These are phyloP conservation scores for Pisolithus albus DNA, from an alignment of 768 basidiomycete genomes.

Conservation along the genomic window DNA sequence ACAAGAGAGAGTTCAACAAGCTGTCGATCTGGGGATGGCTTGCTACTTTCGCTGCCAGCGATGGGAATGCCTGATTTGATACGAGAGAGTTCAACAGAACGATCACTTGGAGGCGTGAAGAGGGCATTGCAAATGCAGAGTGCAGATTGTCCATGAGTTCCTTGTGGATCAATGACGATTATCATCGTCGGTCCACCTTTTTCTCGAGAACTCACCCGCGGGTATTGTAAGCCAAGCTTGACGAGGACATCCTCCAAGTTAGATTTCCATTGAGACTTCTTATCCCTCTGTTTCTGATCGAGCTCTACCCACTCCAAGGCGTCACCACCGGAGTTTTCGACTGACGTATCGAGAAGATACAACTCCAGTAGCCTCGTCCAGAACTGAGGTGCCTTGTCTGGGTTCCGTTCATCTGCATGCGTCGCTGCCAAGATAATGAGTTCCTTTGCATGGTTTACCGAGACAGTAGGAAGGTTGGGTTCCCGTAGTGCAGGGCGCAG, in stretches of 20 bases:
- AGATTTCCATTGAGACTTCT: slow-evolving; percentile 60
- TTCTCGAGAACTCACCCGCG: slow-evolving; percentile 45
- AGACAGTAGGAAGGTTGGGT: slow-evolving; percentile 52
- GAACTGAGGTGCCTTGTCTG: slow-evolving; percentile 56
- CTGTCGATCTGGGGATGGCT: slow-evolving; percentile 57
- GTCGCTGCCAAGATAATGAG: slow-evolving; percentile 59
- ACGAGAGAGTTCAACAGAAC: slow-evolving; percentile 58
- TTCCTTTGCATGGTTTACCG: slow-evolving; percentile 63
- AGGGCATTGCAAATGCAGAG: slow-evolving; percentile 51
- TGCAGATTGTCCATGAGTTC: slow-evolving; percentile 65
- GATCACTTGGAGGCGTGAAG: slow-evolving; percentile 62
- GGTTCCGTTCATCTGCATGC: slow-evolving; percentile 35
- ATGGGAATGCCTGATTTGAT: slow-evolving; percentile 46
- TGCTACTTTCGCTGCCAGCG: slow-evolving; percentile 45
- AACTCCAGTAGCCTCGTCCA: slow-evolving; percentile 64
- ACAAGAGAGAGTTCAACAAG: slow-evolving; percentile 57
- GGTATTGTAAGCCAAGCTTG: slow-evolving; percentile 53
- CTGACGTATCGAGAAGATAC: slow-evolving; percentile 70
- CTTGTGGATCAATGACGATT: slow-evolving; percentile 32
- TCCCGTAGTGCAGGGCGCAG: slow-evolving; percentile 74
- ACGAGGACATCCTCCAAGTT: slow-evolving; percentile 75
- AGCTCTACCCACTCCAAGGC: slow-evolving; percentile 68
- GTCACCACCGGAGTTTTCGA: slow-evolving; percentile 68
- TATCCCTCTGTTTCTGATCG: slow-evolving; percentile 53
- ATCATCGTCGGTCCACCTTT: slow-evolving; percentile 4